Percentiles rank a stretch among this genome's conserved stretches.
Conservation (phyloP, 345 rosid genomes). For the Clausena lansium region DNA sequence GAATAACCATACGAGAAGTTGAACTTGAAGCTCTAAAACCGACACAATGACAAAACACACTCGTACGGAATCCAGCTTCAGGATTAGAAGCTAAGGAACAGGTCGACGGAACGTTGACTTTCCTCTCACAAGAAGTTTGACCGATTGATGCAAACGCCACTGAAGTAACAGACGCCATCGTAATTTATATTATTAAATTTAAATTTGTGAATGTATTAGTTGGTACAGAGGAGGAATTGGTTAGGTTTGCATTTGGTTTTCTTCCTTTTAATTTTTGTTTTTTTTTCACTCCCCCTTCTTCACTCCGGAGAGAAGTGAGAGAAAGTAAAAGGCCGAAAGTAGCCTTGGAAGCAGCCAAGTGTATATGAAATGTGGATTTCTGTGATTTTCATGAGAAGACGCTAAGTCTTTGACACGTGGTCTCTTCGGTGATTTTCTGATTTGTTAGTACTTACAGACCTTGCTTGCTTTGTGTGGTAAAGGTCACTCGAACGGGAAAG, state of each 20-base stretch:
- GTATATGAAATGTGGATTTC: slow-evolving; percentile 6
- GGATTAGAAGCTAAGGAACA: slow-evolving; percentile 39
- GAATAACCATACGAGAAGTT: slow-evolving; percentile 47
- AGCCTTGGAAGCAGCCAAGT: not conserved
- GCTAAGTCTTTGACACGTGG: slow-evolving; percentile 33
- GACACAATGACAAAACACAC: slow-evolving; percentile 32
- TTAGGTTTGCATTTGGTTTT: slow-evolving; percentile 3
- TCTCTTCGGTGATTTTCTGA: not conserved
- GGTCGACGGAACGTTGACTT: slow-evolving; percentile 31
- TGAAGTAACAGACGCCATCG: slow-evolving; percentile 69
- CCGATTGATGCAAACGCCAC: slow-evolving; percentile 67
- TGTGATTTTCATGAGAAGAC: slow-evolving; percentile 18
- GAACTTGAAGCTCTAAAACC: slow-evolving; percentile 39
- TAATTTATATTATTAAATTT: not conserved
- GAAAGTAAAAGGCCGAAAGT: slow-evolving; percentile 21
- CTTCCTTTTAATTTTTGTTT: not conserved
- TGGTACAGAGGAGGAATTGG: not conserved
- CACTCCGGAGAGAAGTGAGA: slow-evolving; percentile 22
- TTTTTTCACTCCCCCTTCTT: not conserved
- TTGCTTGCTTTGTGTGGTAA: slow-evolving; percentile 20
- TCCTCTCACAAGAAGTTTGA: slow-evolving; percentile 39
- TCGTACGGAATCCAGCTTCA: slow-evolving; percentile 40
- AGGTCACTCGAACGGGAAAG: slow-evolving; percentile 2
- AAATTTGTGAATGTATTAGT: not conserved
- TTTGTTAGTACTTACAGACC: too few species aligned